Conservation (phyloP, 2,329 filamentous ascomycete species). For the Fonsecaea multimorphosa region DNA sequence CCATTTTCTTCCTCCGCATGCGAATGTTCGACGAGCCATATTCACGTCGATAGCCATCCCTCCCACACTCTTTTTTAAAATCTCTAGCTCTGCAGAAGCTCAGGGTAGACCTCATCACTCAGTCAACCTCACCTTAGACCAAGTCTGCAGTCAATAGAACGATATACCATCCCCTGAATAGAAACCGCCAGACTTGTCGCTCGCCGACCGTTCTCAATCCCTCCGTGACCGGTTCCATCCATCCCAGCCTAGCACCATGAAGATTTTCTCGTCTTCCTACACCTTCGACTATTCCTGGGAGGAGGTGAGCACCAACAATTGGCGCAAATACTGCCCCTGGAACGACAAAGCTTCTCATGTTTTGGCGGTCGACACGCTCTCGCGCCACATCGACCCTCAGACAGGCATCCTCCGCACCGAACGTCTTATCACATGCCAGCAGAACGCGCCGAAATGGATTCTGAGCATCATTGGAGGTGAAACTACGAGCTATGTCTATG, state of each 20-base stretch:
- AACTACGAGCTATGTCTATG: slow-evolving; percentile 87
- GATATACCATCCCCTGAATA: not conserved
- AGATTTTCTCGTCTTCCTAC: slow-evolving; percentile 88
- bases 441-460: slow-evolving; percentile 62
- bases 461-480: slow-evolving; percentile 77
- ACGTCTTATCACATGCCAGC: slow-evolving; percentile 62
- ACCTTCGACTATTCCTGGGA: slow-evolving; percentile 99
- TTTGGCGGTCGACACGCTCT: slow-evolving; percentile 90
- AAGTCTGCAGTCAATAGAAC: slow-evolving; percentile 2
- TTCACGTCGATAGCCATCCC: slow-evolving; percentile 1
- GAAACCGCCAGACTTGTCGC: not conserved
- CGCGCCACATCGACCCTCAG: slow-evolving; percentile 67
- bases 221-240: slow-evolving; percentile 36
- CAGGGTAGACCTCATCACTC: not conserved
- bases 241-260: slow-evolving; percentile 64
- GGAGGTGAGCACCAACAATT: slow-evolving; percentile 96
- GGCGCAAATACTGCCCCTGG: slow-evolving; percentile 98
- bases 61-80: slow-evolving; percentile 16
- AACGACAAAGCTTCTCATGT: slow-evolving; percentile 99
- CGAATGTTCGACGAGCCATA: slow-evolving; percentile 7
- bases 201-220: slow-evolving; percentile 39
- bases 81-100: slow-evolving; percentile 2
- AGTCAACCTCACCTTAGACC: not conserved
- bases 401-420: slow-evolving; percentile 76
- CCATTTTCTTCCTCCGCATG: slow-evolving; percentile 5